phyloP scores from a whole-genome alignment of 2,329 filamentous ascomycete genomes.

The Arthrobotrys entomopaga region DNA sequence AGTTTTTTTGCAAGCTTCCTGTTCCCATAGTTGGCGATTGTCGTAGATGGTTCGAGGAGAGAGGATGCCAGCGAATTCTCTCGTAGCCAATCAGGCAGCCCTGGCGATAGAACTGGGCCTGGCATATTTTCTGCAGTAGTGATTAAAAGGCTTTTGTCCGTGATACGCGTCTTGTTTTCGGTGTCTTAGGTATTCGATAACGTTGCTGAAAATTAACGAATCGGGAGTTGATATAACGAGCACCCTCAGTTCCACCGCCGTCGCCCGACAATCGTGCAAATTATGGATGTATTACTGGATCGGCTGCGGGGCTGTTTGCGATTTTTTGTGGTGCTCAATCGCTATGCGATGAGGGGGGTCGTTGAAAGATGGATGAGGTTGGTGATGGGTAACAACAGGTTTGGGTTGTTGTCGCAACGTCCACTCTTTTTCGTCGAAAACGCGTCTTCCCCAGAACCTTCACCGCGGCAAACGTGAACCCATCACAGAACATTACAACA shows the following conservation, averaged over 20 bases:
- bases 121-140: slow-evolving; percentile 23
- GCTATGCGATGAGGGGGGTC: slow-evolving; percentile 20
- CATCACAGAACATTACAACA: slow-evolving; percentile 20
- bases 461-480: slow-evolving; percentile 19
- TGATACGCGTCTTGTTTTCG: slow-evolving; percentile 29
- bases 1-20: slow-evolving; percentile 44
- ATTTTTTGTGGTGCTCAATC: slow-evolving; percentile 14
- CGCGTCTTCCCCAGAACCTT: slow-evolving; percentile 53
- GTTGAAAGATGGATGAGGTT: slow-evolving; percentile 18
- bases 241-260: neutral
- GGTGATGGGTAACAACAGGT: slow-evolving; percentile 28
- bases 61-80: slow-evolving; percentile 23
- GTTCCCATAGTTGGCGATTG: slow-evolving; percentile 30
- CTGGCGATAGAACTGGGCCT: slow-evolving; percentile 33
- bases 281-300: neutral
- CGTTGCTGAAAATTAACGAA: neutral
- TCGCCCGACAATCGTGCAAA: neutral
- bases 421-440: slow-evolving; percentile 37
- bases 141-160: slow-evolving; percentile 1
- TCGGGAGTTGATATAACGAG: neutral
- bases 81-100: slow-evolving; percentile 48
- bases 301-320: neutral
- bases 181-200: slow-evolving; percentile 8
- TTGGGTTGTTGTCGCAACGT: slow-evolving; percentile 46
- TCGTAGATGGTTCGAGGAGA: slow-evolving; percentile 22